Evolutionary conservation across 164 flowering plant species (phyloP).

Genomic region (Magnolia changhungtana): DNA sequence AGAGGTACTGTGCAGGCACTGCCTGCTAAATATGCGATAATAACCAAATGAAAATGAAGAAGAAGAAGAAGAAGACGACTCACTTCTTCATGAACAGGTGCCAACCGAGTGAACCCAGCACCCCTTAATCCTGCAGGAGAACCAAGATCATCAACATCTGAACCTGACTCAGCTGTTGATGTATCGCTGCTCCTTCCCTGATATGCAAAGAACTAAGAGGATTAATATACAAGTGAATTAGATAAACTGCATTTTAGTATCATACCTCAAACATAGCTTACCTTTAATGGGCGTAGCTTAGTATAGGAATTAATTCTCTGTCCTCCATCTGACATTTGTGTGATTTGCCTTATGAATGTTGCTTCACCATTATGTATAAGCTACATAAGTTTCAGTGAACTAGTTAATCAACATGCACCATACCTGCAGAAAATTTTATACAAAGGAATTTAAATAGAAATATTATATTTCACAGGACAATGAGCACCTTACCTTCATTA

Average conservation of each 20-base stretch:
- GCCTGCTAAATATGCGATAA: neutral
- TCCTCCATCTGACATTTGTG: constrained; percentile 35
- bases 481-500: constrained; percentile 57
- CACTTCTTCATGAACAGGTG: constrained; percentile 71
- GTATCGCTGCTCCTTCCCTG: constrained; percentile 63
- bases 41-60: neutral
- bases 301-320: constrained; percentile 37
- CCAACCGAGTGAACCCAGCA: constrained; percentile 33
- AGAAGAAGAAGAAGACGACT: constrained; percentile 17
- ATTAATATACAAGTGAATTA: neutral
- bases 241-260: neutral
- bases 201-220: constrained; percentile 1
- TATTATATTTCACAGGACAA: neutral
- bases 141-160: constrained; percentile 57
- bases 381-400: constrained; percentile 26
- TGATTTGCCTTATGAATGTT: constrained; percentile 44
- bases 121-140: constrained; percentile 44
- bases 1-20: neutral
- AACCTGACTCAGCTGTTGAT: constrained; percentile 57
- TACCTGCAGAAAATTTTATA: neutral
- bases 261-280: constrained; percentile 4
- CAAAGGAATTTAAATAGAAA: neutral
- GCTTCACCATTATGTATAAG: constrained; percentile 60
- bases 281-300: constrained; percentile 52
- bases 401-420: neutral